These are phyloP conservation scores for Fusarium sp. DNA, from an alignment of 2,329 filamentous ascomycete species.

Conservation along the genomic window DNA sequence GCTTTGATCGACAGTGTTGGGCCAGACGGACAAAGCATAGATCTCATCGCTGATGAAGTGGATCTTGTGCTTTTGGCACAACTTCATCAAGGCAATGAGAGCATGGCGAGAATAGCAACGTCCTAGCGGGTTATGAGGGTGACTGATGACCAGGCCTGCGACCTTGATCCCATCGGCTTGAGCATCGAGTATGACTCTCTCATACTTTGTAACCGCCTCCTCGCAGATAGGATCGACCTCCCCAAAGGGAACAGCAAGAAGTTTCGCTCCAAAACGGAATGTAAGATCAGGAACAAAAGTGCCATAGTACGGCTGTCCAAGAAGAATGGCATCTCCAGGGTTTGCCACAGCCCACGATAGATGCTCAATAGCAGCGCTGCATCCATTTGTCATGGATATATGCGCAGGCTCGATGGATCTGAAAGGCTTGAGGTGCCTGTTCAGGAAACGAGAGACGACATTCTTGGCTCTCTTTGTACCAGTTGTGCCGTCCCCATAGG, in stretches of 20 bases:
- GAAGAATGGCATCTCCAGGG: constrained; percentile 52
- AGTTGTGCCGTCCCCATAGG: constrained; percentile 53
- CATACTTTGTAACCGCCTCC: constrained; percentile 55
- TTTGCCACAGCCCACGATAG: constrained; percentile 52
- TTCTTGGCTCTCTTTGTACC: constrained; percentile 49
- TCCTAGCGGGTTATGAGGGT: constrained; percentile 63
- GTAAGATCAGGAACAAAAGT: constrained; percentile 58
- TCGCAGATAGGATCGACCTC: constrained; percentile 55
- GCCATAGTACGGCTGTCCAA: constrained; percentile 58
- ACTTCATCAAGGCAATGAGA: constrained; percentile 53
- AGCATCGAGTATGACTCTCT: constrained; percentile 52
- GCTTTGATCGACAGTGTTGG: constrained; percentile 48
- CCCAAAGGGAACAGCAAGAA: constrained; percentile 56
- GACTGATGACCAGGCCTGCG: constrained; percentile 59
- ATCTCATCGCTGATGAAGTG: constrained; percentile 63
- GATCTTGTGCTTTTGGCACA: constrained; percentile 59
- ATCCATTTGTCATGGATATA: constrained; percentile 52
- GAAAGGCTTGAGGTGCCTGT: constrained; percentile 45
- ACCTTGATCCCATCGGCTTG: constrained; percentile 53
- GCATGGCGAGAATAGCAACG: constrained; percentile 55
- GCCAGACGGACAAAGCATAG: constrained; percentile 62
- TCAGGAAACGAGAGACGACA: constrained; percentile 51
- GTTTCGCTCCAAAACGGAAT: constrained; percentile 52
- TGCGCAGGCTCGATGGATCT: constrained; percentile 46
- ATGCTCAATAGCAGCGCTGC: constrained; percentile 54